Base-by-base conservation (phyloP, 2,329 filamentous ascomycete species). In the Thyridium curvatum region DNA sequence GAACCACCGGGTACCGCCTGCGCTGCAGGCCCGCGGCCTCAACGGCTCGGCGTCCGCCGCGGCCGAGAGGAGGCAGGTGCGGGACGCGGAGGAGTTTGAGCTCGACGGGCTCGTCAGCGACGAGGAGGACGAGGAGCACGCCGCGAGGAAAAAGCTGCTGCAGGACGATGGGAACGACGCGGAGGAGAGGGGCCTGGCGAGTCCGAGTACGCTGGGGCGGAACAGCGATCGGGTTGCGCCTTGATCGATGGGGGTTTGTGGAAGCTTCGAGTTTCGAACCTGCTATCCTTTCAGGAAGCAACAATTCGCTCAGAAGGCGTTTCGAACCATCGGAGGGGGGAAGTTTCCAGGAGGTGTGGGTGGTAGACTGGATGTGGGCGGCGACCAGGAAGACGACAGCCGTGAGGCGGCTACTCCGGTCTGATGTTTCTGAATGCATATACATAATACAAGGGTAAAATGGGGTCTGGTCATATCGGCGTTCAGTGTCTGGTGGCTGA, bases 61-160 rank as follows among this genome's bases (percentile, higher is more conserved):
- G 1, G 56, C 62, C 1, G 71, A 73, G 32, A 75, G 78, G 17
- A 66, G 70, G 10, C 77, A 77, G 44, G 69, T 91, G 30, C 72
- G 78, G 21, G 90, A 94, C 55, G 90, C 86, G 0, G 84, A 96
- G 56, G 89, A 95, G 51, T 98, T 95, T 58, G 93, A 97, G 63
- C 72, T 98, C 1, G 88, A 93, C 43, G 91, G 87, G 0, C 65
- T 98, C 30, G 90, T 90, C 58, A 93, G 85, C 41, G 90, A 94
- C 33, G 89, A 94, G 14, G 89, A 95, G 38, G 83, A 83, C 4
- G 66, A 76, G 12, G 69, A 69, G 32, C 53, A 56, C 15, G 58
- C 56, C 4, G 49, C 56, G 14, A 65, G 65, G 50, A 58, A 63
- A 38, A 61, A 58, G 34, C 46, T 62, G 37, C 45, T 62, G 32